phyloP scores from a whole-genome alignment of 371 early-diverging fungal genomes.

The Mucor piriformis region DNA sequence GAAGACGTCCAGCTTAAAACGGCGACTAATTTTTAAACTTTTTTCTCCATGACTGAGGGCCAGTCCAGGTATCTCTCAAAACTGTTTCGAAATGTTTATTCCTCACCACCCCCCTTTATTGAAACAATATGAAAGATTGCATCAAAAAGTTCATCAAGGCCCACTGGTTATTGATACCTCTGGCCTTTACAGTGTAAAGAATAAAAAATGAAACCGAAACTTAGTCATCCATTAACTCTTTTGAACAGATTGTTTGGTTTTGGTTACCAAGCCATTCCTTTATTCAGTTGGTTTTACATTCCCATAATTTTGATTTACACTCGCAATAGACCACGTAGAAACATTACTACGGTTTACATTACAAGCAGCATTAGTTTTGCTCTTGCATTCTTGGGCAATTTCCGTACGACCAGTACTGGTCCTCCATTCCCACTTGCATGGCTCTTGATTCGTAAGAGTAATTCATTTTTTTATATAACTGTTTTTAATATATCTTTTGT shows the following conservation, averaged over 20 bases:
- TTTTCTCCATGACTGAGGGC: no score
- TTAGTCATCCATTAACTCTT: no score
- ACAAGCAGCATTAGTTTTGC: slow-evolving; percentile 12
- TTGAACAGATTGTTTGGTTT: slow-evolving; percentile 33
- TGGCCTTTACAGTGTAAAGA: not conserved
- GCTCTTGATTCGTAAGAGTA: slow-evolving; percentile 15
- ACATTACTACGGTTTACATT: slow-evolving; percentile 19
- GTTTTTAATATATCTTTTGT: no score
- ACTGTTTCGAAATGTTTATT: no score
- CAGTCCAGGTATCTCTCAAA: no score
- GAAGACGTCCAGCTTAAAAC: no score
- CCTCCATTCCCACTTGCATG: slow-evolving; percentile 21
- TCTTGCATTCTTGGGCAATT: slow-evolving; percentile 26
- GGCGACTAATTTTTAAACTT: no score
- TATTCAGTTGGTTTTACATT: slow-evolving; percentile 26
- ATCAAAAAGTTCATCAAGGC: no score
- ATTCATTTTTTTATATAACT: not conserved
- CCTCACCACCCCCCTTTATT: no score
- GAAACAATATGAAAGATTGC: no score
- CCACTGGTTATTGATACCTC: not conserved
- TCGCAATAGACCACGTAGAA: slow-evolving; percentile 15
- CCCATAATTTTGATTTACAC: slow-evolving; percentile 31
- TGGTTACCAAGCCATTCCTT: slow-evolving; percentile 40
- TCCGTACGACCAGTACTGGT: not conserved
- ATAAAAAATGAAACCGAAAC: no score